Evolutionary conservation across 768 basidiomycete genomes (phyloP).

Genomic region (Leccinum aurantiacum): DNA sequence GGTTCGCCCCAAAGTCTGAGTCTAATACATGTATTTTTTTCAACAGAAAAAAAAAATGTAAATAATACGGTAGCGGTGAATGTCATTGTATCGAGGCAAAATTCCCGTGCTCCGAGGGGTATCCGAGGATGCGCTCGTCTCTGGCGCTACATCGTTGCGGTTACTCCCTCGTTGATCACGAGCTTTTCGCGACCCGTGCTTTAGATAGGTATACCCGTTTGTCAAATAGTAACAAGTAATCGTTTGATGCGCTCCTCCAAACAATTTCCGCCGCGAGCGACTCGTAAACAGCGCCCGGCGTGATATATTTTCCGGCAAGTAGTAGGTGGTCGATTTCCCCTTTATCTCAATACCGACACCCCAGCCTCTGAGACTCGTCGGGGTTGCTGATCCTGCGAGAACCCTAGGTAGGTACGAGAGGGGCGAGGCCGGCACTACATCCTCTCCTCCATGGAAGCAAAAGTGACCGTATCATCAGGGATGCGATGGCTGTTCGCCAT

Average conservation of each 20-base stretch:
- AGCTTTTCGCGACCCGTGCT: neutral
- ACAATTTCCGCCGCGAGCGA: conserved; percentile 7
- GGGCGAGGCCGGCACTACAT: neutral
- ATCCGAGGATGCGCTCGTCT: neutral
- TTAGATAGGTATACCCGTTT: conserved; percentile 10
- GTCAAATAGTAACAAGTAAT: conserved; percentile 12
- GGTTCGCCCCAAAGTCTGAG: neutral
- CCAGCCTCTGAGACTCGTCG: neutral
- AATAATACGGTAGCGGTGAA: conserved; percentile 7
- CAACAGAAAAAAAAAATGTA: conserved; percentile 10
- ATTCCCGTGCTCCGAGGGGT: neutral
- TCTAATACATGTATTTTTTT: neutral
- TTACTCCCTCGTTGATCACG: conserved; percentile 3
- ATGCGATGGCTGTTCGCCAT: conserved; percentile 8
- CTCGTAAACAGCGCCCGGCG: conserved; percentile 7
- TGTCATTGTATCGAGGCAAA: neutral
- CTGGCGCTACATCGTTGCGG: neutral
- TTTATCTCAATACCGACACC: conserved; percentile 1
- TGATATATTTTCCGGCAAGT: conserved; percentile 11
- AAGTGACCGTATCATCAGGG: conserved; percentile 2
- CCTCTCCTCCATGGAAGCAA: conserved; percentile 11
- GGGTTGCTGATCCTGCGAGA: neutral
- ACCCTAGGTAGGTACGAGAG: conserved; percentile 13
- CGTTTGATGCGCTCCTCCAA: conserved; percentile 6
- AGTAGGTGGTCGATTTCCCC: neutral